Percentiles rank a stretch among this genome's conserved stretches.
These are phyloP conservation scores for Davidsoniella virescens DNA, from an alignment of 2,329 filamentous ascomycete genomes.

Conservation along the genomic window DNA sequence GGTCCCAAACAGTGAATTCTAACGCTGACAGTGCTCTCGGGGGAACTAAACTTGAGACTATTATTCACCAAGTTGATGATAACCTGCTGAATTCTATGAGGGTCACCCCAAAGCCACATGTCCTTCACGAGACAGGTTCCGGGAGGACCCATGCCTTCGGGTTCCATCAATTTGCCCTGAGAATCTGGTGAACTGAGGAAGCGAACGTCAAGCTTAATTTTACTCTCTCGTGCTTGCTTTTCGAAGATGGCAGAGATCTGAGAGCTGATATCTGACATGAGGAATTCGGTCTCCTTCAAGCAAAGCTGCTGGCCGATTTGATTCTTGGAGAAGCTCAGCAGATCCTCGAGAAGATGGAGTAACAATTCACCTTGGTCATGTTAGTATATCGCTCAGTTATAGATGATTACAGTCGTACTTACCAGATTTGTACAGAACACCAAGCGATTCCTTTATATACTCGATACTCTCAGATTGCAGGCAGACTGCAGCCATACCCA, in stretches of 20 bases:
- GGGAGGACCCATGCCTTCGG: constrained; percentile 45
- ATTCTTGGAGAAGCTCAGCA: constrained; percentile 88
- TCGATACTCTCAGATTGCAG: constrained; percentile 76
- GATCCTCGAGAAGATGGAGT: constrained; percentile 71
- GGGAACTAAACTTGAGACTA: constrained; percentile 76
- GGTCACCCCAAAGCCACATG: constrained; percentile 83
- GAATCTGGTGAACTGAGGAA: constrained; percentile 27
- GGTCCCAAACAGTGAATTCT: constrained; percentile 60
- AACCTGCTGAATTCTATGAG: constrained; percentile 81
- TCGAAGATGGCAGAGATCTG: constrained; percentile 79
- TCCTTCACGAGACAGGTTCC: constrained; percentile 58
- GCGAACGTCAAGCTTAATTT: constrained; percentile 55
- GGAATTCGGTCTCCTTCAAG: constrained; percentile 73
- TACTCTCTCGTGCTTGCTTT: constrained; percentile 68
- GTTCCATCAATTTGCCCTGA: constrained; percentile 14
- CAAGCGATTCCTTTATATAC: constrained; percentile 66
- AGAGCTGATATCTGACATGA: constrained; percentile 64
- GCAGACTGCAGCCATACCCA: constrained; percentile 85
- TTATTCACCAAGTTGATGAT: constrained; percentile 88
- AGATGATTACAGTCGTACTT: constrained; percentile 7
- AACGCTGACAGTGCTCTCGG: constrained; percentile 58
- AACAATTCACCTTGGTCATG: constrained; percentile 45
- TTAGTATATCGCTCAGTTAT: constrained; percentile 5
- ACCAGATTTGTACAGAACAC: constrained; percentile 75
- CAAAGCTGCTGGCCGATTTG: constrained; percentile 74